Percentiles rank a stretch among this genome's conserved stretches.
phyloP scores from a whole-genome alignment of 148 eudicot species.

The Rhododendron simsii region DNA sequence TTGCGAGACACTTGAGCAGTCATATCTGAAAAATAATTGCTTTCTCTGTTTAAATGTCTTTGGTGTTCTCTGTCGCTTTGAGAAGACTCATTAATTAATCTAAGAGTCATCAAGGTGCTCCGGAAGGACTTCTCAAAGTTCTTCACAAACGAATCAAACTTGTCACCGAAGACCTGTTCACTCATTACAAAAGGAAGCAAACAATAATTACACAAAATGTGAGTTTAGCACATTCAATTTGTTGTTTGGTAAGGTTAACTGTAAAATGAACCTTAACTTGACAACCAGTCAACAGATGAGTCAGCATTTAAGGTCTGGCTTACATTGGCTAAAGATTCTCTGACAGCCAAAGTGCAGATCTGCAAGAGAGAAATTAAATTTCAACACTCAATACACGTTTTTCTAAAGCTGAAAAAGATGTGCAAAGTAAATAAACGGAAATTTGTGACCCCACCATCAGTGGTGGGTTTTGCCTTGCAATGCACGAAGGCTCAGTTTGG shows the following conservation, averaged over 20 bases:
- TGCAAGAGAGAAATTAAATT: slow-evolving; percentile 28
- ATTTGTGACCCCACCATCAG: slow-evolving; percentile 9
- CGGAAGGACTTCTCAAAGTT: slow-evolving; percentile 79
- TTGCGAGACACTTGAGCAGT: slow-evolving; percentile 11
- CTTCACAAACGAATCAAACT: slow-evolving; percentile 61
- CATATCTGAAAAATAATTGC: slow-evolving; percentile 19
- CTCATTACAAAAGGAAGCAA: slow-evolving; percentile 20
- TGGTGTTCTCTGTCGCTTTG: slow-evolving; percentile 22
- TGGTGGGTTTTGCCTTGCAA: slow-evolving; percentile 1
- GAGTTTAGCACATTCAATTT: slow-evolving; percentile 1
- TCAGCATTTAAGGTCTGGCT: slow-evolving; percentile 28
- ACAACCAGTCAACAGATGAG: slow-evolving; percentile 15
- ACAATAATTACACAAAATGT: slow-evolving; percentile 8
- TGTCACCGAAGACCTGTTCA: slow-evolving; percentile 70
- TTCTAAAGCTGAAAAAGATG: not conserved
- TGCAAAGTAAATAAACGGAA: not conserved
- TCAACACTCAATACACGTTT: not conserved
- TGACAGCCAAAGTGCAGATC: slow-evolving; percentile 80
- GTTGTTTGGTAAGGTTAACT: not conserved
- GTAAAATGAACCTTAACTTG: slow-evolving; percentile 11
- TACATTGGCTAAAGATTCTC: slow-evolving; percentile 84
- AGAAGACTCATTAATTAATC: slow-evolving; percentile 49
- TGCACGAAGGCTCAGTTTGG: not conserved
- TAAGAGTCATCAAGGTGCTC: slow-evolving; percentile 75
- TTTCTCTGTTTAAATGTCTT: slow-evolving; percentile 12